These are phyloP conservation scores for Fonsecaea multimorphosa DNA, from an alignment of 2,329 filamentous ascomycete genomes.

Conservation along the genomic window DNA sequence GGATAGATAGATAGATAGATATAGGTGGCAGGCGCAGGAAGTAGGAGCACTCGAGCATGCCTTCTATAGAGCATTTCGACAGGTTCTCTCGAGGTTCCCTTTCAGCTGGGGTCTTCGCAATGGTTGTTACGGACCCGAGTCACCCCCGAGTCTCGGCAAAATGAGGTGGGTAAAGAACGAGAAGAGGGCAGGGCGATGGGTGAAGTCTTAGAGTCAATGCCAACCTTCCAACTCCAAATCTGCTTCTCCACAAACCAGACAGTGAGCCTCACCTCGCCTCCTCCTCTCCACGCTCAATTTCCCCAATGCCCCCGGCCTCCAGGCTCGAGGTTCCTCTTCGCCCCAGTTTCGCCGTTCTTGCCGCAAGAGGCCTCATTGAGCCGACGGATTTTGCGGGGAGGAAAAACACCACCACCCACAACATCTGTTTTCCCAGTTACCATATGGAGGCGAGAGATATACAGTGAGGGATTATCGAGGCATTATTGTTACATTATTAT, in stretches of 20 bases:
- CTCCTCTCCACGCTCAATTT: not conserved
- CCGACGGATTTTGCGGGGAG: not conserved
- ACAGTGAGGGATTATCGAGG: not conserved
- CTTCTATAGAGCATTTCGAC: not conserved
- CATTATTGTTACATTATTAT: not conserved
- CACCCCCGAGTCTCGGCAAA: not conserved
- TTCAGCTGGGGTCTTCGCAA: not conserved
- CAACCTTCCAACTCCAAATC: not conserved
- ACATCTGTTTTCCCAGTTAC: too few species aligned
- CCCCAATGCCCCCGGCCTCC: not conserved
- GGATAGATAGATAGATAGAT: too few species aligned
- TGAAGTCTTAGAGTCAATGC: too few species aligned
- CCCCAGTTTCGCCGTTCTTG: not conserved
- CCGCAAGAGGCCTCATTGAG: not conserved
- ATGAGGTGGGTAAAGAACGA: not conserved
- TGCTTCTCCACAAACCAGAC: not conserved
- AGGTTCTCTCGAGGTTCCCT: not conserved
- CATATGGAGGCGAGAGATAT: not conserved
- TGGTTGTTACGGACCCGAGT: not conserved
- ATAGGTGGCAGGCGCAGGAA: not conserved
- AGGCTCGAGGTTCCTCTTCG: not conserved
- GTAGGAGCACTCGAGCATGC: not conserved
- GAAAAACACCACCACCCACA: too few species aligned
- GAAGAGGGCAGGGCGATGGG: not conserved
- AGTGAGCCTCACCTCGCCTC: too few species aligned